Evolutionary conservation across 2,329 filamentous ascomycete genomes (phyloP), one percentile per base, ranked within the genome.

Genomic region (Incumbomyces delicatus): DNA sequence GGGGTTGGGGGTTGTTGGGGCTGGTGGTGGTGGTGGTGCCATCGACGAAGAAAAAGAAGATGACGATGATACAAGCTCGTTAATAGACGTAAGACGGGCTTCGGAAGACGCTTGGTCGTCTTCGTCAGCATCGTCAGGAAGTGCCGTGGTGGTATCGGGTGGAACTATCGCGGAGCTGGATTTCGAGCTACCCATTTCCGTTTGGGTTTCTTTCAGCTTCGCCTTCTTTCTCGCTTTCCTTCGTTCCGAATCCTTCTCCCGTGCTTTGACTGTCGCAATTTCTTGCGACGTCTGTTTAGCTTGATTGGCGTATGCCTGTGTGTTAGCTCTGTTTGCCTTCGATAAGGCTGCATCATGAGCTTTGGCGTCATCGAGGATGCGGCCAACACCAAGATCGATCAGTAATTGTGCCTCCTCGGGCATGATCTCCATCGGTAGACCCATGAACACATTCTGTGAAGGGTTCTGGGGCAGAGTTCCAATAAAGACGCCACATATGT

Each of bases 381-480:
- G 87, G 35, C 81, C 90, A 57, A 80, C 77, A 49, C 78, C 80
- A 56, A 82, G 83, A 55, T 87, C 82, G 49, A 94, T 80, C 22
- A 98, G 75, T 45, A 92, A 68, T 53, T 81, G 77, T 3, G 83
- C 89, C 70, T 98, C 92, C 67, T 96, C 92, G 1, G 87, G 83
- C 71, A 92, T 86, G 37, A 98, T 73, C 70, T 95, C 85, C 20
- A 96, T 69, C 2, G 92, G 92, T 41, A 96, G 69, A 38, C 89
- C 87, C 49, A 90, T 77, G 62, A 96, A 96, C 48, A 95, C 77
- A 67, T 95, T 96, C 67, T 98, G 92, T 57, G 94, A 90, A 5
- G 89, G 88, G 48, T 87, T 83, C 66, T 96, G 89, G 1, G 92
- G 90, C 27, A 95, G 80, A 6, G 86, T 89, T 48, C 92, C 92